These are phyloP conservation scores for Sedum album DNA, from an alignment of 164 flowering plant species.

Conservation along the genomic window DNA sequence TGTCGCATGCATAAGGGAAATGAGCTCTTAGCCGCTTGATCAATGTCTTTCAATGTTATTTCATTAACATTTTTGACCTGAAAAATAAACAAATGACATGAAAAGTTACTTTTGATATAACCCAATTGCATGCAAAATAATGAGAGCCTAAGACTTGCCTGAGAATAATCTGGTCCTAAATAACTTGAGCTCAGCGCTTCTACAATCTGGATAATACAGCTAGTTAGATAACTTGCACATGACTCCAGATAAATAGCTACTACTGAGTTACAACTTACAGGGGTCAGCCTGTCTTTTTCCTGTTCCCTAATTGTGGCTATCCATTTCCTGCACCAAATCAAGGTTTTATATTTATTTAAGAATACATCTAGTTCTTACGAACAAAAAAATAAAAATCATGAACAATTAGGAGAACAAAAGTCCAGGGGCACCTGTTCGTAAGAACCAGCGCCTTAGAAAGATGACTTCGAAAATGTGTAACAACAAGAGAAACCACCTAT, in stretches of 20 bases:
- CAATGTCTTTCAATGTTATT: constrained; percentile 72
- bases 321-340: constrained; percentile 68
- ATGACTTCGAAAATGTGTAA: constrained; percentile 66
- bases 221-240: neutral
- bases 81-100: constrained; percentile 9
- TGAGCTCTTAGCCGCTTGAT: constrained; percentile 67
- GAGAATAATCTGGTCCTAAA: constrained; percentile 90
- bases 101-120: neutral
- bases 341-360: neutral
- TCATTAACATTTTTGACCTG: constrained; percentile 71
- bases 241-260: neutral
- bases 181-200: constrained; percentile 79
- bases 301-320: constrained; percentile 63
- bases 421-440: constrained; percentile 98
- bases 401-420: too few species aligned
- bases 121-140: neutral
- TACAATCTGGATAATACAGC: constrained; percentile 47
- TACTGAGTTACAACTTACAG: constrained; percentile 45
- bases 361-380: neutral
- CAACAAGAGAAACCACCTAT: constrained; percentile 72
- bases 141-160: constrained; percentile 22
- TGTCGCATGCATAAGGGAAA: constrained; percentile 96
- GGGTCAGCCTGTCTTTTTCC: constrained; percentile 78
- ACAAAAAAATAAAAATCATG: neutral
- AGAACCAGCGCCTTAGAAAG: constrained; percentile 78